Base-by-base conservation (phyloP, 345 rosid genomes). In the Firmiana major region DNA sequence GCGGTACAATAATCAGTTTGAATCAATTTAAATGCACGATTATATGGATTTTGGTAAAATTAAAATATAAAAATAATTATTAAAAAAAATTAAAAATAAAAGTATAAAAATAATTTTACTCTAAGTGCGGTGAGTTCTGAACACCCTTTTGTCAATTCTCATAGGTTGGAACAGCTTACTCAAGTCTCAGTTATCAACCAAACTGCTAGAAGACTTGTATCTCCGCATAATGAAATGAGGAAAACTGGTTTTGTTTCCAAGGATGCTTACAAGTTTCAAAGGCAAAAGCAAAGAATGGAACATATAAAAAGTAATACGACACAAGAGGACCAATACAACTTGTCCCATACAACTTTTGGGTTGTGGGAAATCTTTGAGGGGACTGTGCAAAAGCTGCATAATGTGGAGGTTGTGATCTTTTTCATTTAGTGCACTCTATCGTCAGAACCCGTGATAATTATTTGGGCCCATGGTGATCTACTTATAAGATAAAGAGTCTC, bases 131-230 rank as follows among this genome's bases (percentile, higher is more conserved):
- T n/a, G n/a, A n/a, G n/a, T n/a, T n/a, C n/a, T n/a, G n/a, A n/a
- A n/a, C n/a, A n/a, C n/a, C n/a, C n/a, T 69, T 70, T 15, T 70
- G 74, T 70, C 59, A 70, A 70, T 24, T 49, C 58, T 49, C 24
- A 5, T 49, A 15, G 24, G 59, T 70, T 70, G 49, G 51, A 65
- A 42, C 21, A 48, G 59, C 24, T 48, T 15, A 10, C 28, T n/a
- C 24, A 12, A 49, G n/a, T 65, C 16, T 40, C 40, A 38, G 40
- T 40, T n/a, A 19, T 65, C 24, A 10, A 68, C 21, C 38, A 31
- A 46, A 6, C 57, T 15, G 57, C 46, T 68, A 68, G 38, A 68
- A 24, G 72, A 45, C 22, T 26, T 11, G 16, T 21, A 68, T 46
- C 43, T 70, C 6, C 28, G 22, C 42, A 70, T 70, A 9, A 69